Evolutionary conservation across 495 filamentous ascomycete species (phyloP).

Genomic region (Daldinia vernicosa): DNA sequence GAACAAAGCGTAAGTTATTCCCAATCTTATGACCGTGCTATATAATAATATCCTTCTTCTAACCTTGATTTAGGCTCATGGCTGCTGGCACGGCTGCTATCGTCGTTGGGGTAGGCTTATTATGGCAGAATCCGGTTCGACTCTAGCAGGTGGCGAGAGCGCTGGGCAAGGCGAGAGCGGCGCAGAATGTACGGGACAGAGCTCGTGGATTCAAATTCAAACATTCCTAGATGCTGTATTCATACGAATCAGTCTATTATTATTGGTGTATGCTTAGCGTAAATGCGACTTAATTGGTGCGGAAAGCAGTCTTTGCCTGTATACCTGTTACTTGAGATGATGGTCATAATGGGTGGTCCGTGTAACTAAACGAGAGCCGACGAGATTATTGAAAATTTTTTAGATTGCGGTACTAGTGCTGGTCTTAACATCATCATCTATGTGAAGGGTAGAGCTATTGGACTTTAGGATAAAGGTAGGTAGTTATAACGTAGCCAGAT

Average conservation of each 20-base stretch:
- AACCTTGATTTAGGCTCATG: neutral
- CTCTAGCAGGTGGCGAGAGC: neutral
- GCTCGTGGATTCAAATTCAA: neutral
- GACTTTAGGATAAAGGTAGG: too few species aligned
- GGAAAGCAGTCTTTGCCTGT: neutral
- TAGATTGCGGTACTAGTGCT: neutral
- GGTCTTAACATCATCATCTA: neutral
- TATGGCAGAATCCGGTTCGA: conserved; percentile 1
- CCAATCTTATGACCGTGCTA: neutral
- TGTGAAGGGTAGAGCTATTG: neutral
- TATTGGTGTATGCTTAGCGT: neutral
- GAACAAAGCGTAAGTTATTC: conserved; percentile 35
- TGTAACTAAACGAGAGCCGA: neutral
- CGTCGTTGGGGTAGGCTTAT: neutral
- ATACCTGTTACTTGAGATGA: too few species aligned
- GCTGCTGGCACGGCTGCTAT: conserved; percentile 5
- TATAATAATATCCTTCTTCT: neutral
- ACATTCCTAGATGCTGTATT: neutral
- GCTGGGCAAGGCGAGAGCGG: neutral
- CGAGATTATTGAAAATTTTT: neutral
- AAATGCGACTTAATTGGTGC: neutral
- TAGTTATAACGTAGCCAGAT: too few species aligned
- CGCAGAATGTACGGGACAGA: neutral
- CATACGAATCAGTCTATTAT: neutral
- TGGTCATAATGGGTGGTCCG: neutral